A percentile compares a stretch with the other conserved stretches of the same genome.
Conservation (phyloP, 2,329 filamentous ascomycete genomes). For the Colletotrichum neosansevieriae region DNA sequence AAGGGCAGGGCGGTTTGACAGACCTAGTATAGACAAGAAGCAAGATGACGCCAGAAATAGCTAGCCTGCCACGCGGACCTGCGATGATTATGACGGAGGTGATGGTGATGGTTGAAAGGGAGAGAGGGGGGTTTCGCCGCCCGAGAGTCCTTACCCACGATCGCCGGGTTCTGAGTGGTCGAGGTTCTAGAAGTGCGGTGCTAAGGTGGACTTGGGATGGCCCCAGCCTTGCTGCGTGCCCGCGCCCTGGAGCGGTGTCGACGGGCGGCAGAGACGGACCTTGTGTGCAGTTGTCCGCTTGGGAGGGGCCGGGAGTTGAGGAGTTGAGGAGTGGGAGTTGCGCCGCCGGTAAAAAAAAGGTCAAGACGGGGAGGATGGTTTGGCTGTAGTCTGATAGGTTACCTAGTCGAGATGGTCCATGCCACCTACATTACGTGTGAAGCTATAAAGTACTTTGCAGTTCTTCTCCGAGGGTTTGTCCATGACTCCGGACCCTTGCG, state of each 20-base stretch:
- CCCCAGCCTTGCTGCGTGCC: neutral
- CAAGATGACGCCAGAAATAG: conserved; percentile 6
- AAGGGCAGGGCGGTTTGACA: neutral
- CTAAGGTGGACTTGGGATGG: conserved; percentile 1
- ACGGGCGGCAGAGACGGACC: conserved; percentile 22
- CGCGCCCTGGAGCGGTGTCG: neutral
- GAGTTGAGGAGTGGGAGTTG: neutral
- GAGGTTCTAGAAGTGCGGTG: neutral
- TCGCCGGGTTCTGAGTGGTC: conserved; percentile 30
- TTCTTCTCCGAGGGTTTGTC: neutral
- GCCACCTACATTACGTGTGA: neutral
- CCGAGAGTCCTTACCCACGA: conserved; percentile 38
- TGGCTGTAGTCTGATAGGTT: neutral
- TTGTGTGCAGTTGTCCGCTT: neutral
- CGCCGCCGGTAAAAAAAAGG: neutral
- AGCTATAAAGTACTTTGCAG: no score
- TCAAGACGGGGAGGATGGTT: neutral
- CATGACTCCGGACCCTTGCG: neutral
- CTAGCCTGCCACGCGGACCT: conserved; percentile 24
- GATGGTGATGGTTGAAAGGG: neutral
- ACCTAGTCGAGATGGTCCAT: conserved; percentile 2
- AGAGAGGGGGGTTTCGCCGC: conserved; percentile 34
- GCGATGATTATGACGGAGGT: conserved; percentile 8
- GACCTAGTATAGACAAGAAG: no score
- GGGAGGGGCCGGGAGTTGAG: conserved; percentile 6